phyloP scores from a whole-genome alignment of 805 yeast genomes.

The Scheffersomyces amazonensis region DNA sequence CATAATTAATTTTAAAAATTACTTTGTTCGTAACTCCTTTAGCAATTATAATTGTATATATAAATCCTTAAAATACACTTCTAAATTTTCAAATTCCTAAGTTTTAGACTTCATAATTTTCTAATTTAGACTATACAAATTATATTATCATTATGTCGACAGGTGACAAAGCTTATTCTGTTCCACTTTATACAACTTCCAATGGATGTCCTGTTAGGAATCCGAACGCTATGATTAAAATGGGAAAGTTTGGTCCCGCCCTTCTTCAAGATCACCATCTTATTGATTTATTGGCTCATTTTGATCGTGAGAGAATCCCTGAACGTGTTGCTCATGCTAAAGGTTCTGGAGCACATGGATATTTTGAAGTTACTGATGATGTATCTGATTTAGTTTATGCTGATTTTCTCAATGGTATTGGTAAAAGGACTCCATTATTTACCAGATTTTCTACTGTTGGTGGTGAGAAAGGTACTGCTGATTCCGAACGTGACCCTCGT shows the following conservation, averaged over 20 bases:
- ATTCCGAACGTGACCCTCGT: slow-evolving; percentile 66
- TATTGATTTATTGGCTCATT: slow-evolving; percentile 55
- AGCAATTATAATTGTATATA: no score
- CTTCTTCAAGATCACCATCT: slow-evolving; percentile 58
- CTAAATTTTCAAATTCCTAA: not conserved
- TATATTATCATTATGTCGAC: slow-evolving; percentile 2
- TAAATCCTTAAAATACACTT: no score
- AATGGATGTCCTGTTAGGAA: slow-evolving; percentile 7
- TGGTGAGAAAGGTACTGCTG: slow-evolving; percentile 67
- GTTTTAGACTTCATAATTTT: not conserved
- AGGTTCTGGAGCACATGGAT: slow-evolving; percentile 63
- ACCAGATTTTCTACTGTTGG: slow-evolving; percentile 66
- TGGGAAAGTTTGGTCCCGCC: slow-evolving; percentile 43
- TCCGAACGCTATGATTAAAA: slow-evolving; percentile 1
- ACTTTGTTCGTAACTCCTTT: no score
- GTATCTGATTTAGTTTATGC: slow-evolving; percentile 43
- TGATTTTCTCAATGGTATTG: slow-evolving; percentile 37
- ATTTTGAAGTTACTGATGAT: slow-evolving; percentile 53
- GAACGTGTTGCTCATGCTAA: slow-evolving; percentile 69
- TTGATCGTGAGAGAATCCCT: slow-evolving; percentile 63
- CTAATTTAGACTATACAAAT: slow-evolving; percentile 1
- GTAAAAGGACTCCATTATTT: slow-evolving; percentile 41
- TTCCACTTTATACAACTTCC: slow-evolving; percentile 19
- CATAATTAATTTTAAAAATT: no score
- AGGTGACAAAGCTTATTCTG: slow-evolving; percentile 6